Percentiles rank a stretch among this genome's conserved stretches.
Evolutionary conservation across 139 green algal genomes (phyloP).

Genomic region (Coccomyxa sp.): DNA sequence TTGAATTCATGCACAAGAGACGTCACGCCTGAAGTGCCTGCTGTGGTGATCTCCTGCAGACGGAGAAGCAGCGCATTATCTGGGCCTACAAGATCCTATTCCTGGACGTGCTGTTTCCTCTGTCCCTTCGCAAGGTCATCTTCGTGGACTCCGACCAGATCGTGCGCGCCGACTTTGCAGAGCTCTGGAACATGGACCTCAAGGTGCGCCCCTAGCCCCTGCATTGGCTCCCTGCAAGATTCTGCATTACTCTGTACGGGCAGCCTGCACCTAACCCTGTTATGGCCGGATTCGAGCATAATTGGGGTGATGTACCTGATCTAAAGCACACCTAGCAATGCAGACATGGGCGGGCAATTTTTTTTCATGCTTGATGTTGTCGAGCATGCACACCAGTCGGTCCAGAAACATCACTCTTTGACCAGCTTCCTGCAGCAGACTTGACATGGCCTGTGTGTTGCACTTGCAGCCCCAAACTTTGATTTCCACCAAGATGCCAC

Average conservation of each 20-base stretch:
- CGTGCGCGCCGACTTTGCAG: constrained; percentile 81
- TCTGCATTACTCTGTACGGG: background rate
- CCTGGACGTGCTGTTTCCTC: constrained; percentile 96
- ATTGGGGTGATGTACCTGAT: too few relatives aligned
- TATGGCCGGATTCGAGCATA: background rate
- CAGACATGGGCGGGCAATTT: too few relatives aligned
- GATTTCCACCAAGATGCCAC: too few relatives aligned
- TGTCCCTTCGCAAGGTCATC: constrained; percentile 88
- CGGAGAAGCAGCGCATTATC: constrained; percentile 92
- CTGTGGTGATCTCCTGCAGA: constrained; percentile 36
- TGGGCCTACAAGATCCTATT: constrained; percentile 98
- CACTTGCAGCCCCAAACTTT: too few relatives aligned
- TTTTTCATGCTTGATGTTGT: too few relatives aligned
- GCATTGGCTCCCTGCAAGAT: background rate
- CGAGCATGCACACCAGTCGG: too few relatives aligned
- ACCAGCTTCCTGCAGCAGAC: too few relatives aligned
- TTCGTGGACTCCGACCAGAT: constrained; percentile 98
- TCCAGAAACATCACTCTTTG: too few relatives aligned
- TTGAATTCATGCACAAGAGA: too few relatives aligned
- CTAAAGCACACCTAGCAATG: too few relatives aligned
- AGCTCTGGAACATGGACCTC: constrained; percentile 94
- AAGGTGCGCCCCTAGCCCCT: constrained; percentile 26
- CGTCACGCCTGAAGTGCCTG: too few relatives aligned
- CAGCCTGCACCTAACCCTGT: background rate
- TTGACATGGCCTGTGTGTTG: too few relatives aligned